Base-by-base conservation (phyloP, 345 rosid genomes). In the Clarkia xantiana region DNA sequence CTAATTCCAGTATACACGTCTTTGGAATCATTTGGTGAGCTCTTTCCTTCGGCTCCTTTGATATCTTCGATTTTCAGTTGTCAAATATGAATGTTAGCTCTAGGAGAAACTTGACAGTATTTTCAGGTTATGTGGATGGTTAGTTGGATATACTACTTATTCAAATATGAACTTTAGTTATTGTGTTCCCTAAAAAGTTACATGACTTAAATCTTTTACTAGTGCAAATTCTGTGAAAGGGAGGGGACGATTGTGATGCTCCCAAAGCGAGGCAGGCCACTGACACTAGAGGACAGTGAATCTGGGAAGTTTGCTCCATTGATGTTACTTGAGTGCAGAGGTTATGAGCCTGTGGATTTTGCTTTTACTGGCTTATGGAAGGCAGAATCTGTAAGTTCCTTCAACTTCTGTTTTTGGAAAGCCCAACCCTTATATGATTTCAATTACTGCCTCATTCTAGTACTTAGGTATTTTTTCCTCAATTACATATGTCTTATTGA, bases 191-290 rank as follows among this genome's bases (percentile, higher is more conserved):
- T 25, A 40, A 18, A n/a, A n/a, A 14, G 39, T 23, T 66, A 42
- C 40, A 48, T 14, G 14, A 11, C 14, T 44, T 62, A 39, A 34
- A 45, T 43, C 53, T 29, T n/a, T 39, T 44, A 45, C 20, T 49
- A 89, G 97, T 85, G 97, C 75, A 89, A 89, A 69, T 79, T 82
- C 56, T 89, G 97, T 50, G 61, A 40, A 55, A 82, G 95, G 73
- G 95, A 78, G 4, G 97, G 95, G 59, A 85, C 75, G 50, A 63
- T 89, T 47, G 71, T 81, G 4, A 80, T 89, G 95, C 70, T 77
- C 57, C 75, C 82, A 0, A 83, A 94, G 14, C 68, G 59, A 56
- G 94, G 94, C 18, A 58, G 65, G 40, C 88, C 94, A 51, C 61
- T 85, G 49, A 82, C 79, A 47, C 68, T 18, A 41, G 76, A 75